Conservation (phyloP, 2,329 filamentous ascomycete species). For the Dactylellina parvicollis region DNA sequence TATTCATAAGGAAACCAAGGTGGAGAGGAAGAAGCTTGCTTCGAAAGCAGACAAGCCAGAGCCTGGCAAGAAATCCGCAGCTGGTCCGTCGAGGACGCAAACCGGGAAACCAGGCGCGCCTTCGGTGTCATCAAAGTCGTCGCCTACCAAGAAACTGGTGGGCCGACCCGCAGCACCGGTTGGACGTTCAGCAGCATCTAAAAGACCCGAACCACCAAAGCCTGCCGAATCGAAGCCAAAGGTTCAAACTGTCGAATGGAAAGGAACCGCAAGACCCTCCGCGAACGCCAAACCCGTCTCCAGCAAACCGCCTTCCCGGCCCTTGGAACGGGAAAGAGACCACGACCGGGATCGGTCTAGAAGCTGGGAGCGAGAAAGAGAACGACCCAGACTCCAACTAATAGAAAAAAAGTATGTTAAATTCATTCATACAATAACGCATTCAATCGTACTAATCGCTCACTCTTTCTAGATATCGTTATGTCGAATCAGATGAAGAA, state of each 20-base stretch:
- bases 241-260: constrained; percentile 34
- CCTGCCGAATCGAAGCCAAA: constrained; percentile 12
- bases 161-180: constrained; percentile 1
- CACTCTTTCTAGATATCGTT: constrained; percentile 55
- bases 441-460: background rate
- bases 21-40: constrained; percentile 45
- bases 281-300: constrained; percentile 20
- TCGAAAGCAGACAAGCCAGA: constrained; percentile 42
- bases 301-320: constrained; percentile 13
- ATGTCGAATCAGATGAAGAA: constrained; percentile 54
- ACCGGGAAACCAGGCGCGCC: constrained; percentile 7
- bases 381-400: constrained; percentile 19
- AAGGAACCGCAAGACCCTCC: constrained; percentile 43
- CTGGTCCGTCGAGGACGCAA: constrained; percentile 1
- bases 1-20: constrained; percentile 46
- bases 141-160: constrained; percentile 12
- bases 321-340: constrained; percentile 2
- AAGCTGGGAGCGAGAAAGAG: constrained; percentile 30
- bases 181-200: constrained; percentile 5
- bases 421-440: background rate
- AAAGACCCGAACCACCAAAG: constrained; percentile 29
- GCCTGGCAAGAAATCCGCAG: constrained; percentile 15
- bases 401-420: constrained; percentile 24
- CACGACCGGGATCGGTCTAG: constrained; percentile 11
- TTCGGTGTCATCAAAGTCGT: constrained; percentile 15